Base-by-base conservation (phyloP, 441 rosid species). In the Theobroma grandiflorum region DNA sequence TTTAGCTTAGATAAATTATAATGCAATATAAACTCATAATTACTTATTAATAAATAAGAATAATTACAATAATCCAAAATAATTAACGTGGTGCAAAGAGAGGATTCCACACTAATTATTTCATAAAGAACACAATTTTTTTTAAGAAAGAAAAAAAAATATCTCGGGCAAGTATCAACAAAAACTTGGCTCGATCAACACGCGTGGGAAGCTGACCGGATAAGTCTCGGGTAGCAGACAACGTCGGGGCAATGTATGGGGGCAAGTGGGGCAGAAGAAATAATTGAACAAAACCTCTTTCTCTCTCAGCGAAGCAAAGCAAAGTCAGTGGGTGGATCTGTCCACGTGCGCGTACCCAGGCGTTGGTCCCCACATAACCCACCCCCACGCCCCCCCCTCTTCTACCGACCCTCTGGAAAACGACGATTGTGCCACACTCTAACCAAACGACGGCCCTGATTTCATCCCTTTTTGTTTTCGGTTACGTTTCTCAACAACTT, bases 171-270 rank as follows among this genome's bases (percentile, higher is more conserved):
- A 9, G 18, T 62, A 38, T 53, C 20, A 8, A 26, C 31, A 59
- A 59, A 22, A 12, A 4, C 4, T 14, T 38, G 57, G n/a, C 9
- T 16, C 26, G 40, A 31, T 55, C 3, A 11, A 43, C 67, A 50
- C 75, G 63, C 82, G 78, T 77, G 82, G 50, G 79, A 72, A 59
- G 3, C 52, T 62, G 80, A 83, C 85, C 65, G 71, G 73, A 72
- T n/a, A 74, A 66, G 74, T 26, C n/a, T 14, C 58, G 83, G 88
- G 82, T 77, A 78, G 86, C 74, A 75, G 88, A 80, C 80, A 80
- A 33, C 18, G 42, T 22, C 8, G 59, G 79, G 85, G 83, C 84
- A 75, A 68, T 26, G 78, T 65, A 67, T 35, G 67, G 67, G 59
- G 75, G 64, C 79, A 69, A 38, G 77, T 40, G 77, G 88, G 74